phyloP scores from a whole-genome alignment of 2,329 filamentous ascomycete genomes.

The Neospermospora avenae region DNA sequence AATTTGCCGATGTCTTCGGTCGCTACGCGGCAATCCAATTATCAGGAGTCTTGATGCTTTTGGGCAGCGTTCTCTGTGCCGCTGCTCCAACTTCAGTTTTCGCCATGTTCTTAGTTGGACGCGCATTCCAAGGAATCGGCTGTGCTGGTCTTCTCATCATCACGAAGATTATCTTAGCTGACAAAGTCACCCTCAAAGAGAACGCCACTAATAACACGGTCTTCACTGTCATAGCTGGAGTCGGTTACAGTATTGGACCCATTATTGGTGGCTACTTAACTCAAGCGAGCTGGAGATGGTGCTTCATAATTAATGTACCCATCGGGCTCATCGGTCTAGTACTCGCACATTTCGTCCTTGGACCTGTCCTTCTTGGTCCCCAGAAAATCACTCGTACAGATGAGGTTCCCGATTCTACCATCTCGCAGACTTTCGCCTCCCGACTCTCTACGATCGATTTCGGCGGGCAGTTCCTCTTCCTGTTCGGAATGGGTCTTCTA shows the following conservation, averaged over 20 bases:
- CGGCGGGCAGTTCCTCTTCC: conserved; percentile 54
- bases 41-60: conserved; percentile 52
- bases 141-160: conserved; percentile 59
- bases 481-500: conserved; percentile 37
- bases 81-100: conserved; percentile 52
- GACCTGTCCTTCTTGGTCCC: conserved; percentile 55
- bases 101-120: conserved; percentile 58
- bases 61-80: conserved; percentile 61
- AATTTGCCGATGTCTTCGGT: conserved; percentile 63
- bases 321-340: conserved; percentile 49
- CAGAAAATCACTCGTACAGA: conserved; percentile 42
- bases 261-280: conserved; percentile 56
- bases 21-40: conserved; percentile 56
- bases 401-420: conserved; percentile 40
- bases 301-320: conserved; percentile 62
- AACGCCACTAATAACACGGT: conserved; percentile 60
- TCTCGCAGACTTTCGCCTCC: conserved; percentile 29
- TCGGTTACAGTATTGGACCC: conserved; percentile 48
- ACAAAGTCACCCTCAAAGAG: conserved; percentile 59
- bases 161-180: conserved; percentile 60
- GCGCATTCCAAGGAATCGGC: conserved; percentile 60
- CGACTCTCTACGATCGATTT: conserved; percentile 54
- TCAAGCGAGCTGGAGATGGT: conserved; percentile 59
- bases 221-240: conserved; percentile 57
- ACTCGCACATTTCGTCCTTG: conserved; percentile 54